Evolutionary conservation across 2,329 filamentous ascomycete species (phyloP).

Genomic region (Aspergillus vadensis): DNA sequence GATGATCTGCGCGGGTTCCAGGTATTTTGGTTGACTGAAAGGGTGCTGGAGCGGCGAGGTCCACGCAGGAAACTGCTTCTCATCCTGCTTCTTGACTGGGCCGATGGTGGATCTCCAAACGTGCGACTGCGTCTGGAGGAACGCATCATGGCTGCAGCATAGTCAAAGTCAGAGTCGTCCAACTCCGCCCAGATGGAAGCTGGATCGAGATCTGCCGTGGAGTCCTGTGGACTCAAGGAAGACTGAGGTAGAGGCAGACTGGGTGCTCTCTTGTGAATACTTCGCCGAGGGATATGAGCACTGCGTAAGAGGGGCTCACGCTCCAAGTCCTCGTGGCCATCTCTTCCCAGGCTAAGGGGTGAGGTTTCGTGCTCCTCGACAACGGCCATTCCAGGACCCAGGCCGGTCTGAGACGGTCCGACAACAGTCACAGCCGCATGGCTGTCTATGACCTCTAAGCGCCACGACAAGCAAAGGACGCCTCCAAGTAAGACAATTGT

Average conservation of each 20-base stretch:
- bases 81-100: slow-evolving; percentile 29
- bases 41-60: slow-evolving; percentile 27
- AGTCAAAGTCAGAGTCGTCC: slow-evolving; percentile 65
- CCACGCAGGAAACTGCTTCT: slow-evolving; percentile 21
- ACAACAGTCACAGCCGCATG: slow-evolving; percentile 38
- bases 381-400: slow-evolving; percentile 81
- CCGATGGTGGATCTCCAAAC: slow-evolving; percentile 15
- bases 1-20: slow-evolving; percentile 27
- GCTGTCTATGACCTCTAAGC: slow-evolving; percentile 68
- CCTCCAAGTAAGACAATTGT: slow-evolving; percentile 83
- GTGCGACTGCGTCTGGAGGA: slow-evolving; percentile 17
- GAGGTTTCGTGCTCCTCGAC: slow-evolving; percentile 58
- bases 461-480: slow-evolving; percentile 90
- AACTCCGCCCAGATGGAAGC: slow-evolving; percentile 87
- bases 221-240: slow-evolving; percentile 48
- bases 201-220: slow-evolving; percentile 62
- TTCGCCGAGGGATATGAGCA: slow-evolving; percentile 26
- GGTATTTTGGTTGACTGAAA: slow-evolving; percentile 19
- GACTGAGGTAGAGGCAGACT: slow-evolving; percentile 34
- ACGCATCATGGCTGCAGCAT: slow-evolving; percentile 14
- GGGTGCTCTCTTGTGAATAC: slow-evolving; percentile 37
- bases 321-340: slow-evolving; percentile 46
- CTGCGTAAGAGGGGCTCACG: slow-evolving; percentile 42
- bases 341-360: slow-evolving; percentile 26
- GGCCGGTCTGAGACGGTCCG: slow-evolving; percentile 64